Percentiles rank a stretch among this genome's conserved stretches.
Conservation (phyloP, 208 protist genomes). For the Polymyxa betae region DNA sequence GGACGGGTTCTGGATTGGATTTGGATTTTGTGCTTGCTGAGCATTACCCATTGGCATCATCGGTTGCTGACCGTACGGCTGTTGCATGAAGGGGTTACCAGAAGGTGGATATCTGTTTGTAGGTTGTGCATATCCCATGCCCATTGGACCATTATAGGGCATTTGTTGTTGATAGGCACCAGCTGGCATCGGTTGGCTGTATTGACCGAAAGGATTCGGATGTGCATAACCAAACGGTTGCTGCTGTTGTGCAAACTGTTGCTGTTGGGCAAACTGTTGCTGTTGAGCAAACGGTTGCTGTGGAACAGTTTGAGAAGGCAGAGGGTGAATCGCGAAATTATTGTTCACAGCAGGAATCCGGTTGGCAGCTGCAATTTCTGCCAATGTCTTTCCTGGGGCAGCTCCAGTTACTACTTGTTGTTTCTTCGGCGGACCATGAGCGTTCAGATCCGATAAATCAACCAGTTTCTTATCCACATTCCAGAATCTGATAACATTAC, state of each 20-base stretch:
- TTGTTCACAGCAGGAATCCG: neutral
- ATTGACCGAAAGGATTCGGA: neutral
- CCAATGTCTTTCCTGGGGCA: constrained; percentile 3
- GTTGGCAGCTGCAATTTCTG: constrained; percentile 41
- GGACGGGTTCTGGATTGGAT: too few species aligned
- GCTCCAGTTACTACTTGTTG: neutral
- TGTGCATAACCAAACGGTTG: neutral
- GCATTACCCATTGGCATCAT: too few species aligned
- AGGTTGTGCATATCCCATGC: neutral
- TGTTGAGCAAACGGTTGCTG: neutral
- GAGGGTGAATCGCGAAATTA: neutral
- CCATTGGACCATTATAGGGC: neutral
- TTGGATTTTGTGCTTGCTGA: too few species aligned
- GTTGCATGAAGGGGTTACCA: neutral
- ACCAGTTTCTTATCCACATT: constrained; percentile 11
- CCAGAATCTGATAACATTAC: constrained; percentile 3
- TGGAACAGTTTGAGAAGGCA: too few species aligned
- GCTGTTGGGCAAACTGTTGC: neutral
- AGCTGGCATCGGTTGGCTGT: neutral
- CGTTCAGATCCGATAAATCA: neutral
- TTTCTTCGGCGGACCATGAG: constrained; percentile 12
- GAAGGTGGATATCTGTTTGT: neutral
- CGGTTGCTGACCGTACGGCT: neutral
- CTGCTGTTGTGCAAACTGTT: neutral
- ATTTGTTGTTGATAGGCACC: neutral